Evolutionary conservation across 192 early-diverging fungal species (phyloP).

Genomic region (Backusella luteola): DNA sequence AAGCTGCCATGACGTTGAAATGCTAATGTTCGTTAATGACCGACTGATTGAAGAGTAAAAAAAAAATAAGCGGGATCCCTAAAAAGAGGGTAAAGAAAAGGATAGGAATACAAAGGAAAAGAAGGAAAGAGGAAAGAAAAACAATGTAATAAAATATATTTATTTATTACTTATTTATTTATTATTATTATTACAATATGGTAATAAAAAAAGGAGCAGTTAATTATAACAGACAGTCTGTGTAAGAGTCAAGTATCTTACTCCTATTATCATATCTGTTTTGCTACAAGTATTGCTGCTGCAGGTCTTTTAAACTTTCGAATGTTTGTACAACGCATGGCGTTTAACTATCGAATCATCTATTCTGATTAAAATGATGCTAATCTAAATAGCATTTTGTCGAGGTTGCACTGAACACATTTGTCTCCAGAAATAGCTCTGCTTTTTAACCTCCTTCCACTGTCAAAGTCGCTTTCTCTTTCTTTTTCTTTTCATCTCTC

Average conservation of each 20-base stretch:
- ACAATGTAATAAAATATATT: neutral
- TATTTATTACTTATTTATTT: neutral
- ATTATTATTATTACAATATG: neutral
- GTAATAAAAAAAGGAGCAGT: conserved; percentile 1
- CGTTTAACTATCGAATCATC: neutral
- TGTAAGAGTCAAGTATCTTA: neutral
- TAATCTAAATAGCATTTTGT: neutral
- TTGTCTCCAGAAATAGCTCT: neutral
- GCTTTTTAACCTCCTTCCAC: neutral
- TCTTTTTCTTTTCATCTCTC: neutral
- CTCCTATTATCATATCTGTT: neutral
- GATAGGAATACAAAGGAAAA: neutral
- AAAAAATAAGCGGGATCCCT: neutral
- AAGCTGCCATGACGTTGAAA: conserved; percentile 1
- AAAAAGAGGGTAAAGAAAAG: neutral
- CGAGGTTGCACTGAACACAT: conserved; percentile 1
- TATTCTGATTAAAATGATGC: conserved; percentile 9
- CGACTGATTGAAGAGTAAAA: neutral
- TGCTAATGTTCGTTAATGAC: neutral
- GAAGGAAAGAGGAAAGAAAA: conserved; percentile 3
- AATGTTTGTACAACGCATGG: neutral
- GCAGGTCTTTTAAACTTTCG: neutral
- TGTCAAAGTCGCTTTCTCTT: neutral
- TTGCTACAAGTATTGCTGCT: neutral
- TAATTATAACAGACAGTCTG: conserved; percentile 3